phyloP scores from a whole-genome alignment of 192 early-diverging fungal genomes.

The Backusella morwellensis region DNA sequence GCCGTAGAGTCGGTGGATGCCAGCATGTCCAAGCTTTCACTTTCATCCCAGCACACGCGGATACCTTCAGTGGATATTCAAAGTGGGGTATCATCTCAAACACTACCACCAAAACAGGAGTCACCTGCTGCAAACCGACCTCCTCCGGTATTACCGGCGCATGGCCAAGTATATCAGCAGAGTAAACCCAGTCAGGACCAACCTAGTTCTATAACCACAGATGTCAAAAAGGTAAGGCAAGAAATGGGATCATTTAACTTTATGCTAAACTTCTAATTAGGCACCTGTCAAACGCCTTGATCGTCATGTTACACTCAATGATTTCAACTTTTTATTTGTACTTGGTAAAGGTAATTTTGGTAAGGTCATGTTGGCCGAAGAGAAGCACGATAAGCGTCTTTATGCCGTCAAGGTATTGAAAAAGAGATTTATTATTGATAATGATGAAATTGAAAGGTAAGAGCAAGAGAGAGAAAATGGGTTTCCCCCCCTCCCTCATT shows the following conservation, averaged over 20 bases:
- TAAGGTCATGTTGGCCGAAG: constrained; percentile 98
- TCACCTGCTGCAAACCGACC: neutral
- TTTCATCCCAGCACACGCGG: neutral
- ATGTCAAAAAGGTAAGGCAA: neutral
- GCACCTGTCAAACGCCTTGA: neutral
- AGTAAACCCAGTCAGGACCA: constrained; percentile 8
- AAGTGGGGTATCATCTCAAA: neutral
- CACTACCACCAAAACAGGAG: neutral
- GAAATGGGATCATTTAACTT: no score
- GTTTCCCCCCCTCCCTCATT: no score
- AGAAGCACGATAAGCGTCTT: constrained; percentile 74
- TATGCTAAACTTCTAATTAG: neutral
- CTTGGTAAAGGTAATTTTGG: constrained; percentile 99
- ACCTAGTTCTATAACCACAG: neutral
- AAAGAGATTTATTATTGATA: constrained; percentile 97
- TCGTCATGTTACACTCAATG: constrained; percentile 79
- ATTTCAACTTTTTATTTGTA: constrained; percentile 93
- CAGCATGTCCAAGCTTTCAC: neutral
- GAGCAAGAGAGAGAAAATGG: neutral
- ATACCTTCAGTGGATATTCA: neutral
- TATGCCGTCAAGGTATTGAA: constrained; percentile 99
- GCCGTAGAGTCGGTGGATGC: neutral
- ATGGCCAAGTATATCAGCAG: neutral
- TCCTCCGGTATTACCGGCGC: neutral
- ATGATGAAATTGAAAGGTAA: constrained; percentile 93